Base-by-base conservation (phyloP, 2,329 filamentous ascomycete genomes). In the Fusarium sacchari region DNA sequence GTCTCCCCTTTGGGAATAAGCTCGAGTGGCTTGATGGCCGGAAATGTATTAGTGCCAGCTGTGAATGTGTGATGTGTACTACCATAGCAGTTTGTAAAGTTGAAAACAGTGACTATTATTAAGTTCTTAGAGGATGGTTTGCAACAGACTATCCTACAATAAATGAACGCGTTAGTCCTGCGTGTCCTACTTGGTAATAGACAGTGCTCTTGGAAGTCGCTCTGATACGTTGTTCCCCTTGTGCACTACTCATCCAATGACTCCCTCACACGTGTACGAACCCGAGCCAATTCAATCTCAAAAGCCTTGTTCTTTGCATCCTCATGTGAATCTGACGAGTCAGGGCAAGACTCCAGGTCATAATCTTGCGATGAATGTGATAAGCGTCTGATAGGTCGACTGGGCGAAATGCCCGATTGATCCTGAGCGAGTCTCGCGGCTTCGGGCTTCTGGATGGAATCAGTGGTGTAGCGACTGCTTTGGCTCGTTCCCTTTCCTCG, bases 41-140 rank as follows among this genome's bases (percentile, higher is more conserved):
- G 50, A 55, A n/a, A 7, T 9, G 50, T 55, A 4, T 11, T 28
- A 39, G 34, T 39, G 20, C 34, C 7, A 14, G 26, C 13, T 11
- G 8, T 28, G 24, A 46, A 14, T n/a, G 15, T 39, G 10, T 18
- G 13, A 37, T 36, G 26, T 39, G 50, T 13, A 39, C 39, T n/a
- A 28, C 24, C 28, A 2, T 0, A 28, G 34, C 14, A 28, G 0
- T 18, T 18, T 18, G 6, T n/a, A 1, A 39, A 39, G 24, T 6
- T 39, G 34, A 13, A 39, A 55, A 18, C 14, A 40, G 24, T 55
- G 20, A 18, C 20, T 55, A n/a, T 14, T 55, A 39, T n/a, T 11
- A 40, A 4, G 2, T 37, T 53, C 6, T 7, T 13, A 5, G 14
- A 28, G 7, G 4, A 39, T 24, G 46, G 24, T 15, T 32, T 24